These are phyloP conservation scores for Penicillium fuscoglaucum DNA, from an alignment of 2,329 filamentous ascomycete species.

Conservation along the genomic window DNA sequence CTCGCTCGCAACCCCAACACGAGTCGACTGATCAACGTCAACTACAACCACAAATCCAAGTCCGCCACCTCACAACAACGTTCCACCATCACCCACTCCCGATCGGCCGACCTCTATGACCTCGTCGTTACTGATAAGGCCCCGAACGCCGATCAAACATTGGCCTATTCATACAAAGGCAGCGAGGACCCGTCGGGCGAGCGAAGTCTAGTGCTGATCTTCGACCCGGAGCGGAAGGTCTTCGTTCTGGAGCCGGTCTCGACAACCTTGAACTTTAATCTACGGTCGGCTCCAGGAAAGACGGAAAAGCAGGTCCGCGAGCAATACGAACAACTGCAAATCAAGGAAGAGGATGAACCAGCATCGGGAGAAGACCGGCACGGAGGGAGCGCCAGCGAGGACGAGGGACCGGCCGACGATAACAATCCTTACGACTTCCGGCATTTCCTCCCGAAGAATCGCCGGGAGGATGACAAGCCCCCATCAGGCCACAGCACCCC, in stretches of 20 bases:
- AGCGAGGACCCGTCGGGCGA: slow-evolving; percentile 41
- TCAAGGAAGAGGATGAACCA: slow-evolving; percentile 39
- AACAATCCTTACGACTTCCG: slow-evolving; percentile 52
- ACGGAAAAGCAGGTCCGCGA: slow-evolving; percentile 64
- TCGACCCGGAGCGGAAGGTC: slow-evolving; percentile 70
- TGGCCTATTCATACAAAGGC: slow-evolving; percentile 44
- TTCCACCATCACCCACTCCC: slow-evolving; percentile 38
- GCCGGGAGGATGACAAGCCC: slow-evolving; percentile 37
- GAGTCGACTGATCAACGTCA: slow-evolving; percentile 41
- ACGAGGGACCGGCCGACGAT: slow-evolving; percentile 46
- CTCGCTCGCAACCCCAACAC: slow-evolving; percentile 34
- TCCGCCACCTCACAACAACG: slow-evolving; percentile 41
- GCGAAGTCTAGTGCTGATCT: slow-evolving; percentile 60
- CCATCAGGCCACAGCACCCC: slow-evolving; percentile 38
- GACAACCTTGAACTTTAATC: slow-evolving; percentile 84
- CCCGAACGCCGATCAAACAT: slow-evolving; percentile 39
- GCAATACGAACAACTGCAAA: slow-evolving; percentile 65
- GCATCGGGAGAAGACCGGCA: slow-evolving; percentile 36
- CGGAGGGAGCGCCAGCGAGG: slow-evolving; percentile 34
- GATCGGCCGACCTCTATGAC: slow-evolving; percentile 41
- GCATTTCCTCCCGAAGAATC: slow-evolving; percentile 49
- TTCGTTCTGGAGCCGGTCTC: slow-evolving; percentile 81
- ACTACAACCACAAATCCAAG: slow-evolving; percentile 50
- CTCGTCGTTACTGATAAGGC: slow-evolving; percentile 46
- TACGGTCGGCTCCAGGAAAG: slow-evolving; percentile 68